Percentiles rank a stretch among this genome's conserved stretches.
Evolutionary conservation across 495 filamentous ascomycete genomes (phyloP).

Genomic region (Tuber indicum): DNA sequence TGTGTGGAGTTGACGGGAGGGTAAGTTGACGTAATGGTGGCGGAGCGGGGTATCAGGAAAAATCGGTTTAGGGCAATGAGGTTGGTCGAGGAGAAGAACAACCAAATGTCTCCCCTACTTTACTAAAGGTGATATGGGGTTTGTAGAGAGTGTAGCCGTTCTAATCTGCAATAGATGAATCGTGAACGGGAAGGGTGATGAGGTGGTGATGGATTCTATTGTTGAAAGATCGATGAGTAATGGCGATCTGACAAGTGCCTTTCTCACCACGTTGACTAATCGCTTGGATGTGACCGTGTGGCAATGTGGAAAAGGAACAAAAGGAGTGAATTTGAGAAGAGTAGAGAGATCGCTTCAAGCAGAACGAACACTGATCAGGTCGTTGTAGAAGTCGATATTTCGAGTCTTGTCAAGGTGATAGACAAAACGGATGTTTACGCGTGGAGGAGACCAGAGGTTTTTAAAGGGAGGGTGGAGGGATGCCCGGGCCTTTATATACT

Average conservation of each 20-base stretch:
- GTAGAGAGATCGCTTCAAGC: constrained; percentile 17
- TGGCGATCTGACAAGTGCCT: not conserved
- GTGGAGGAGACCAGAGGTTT: constrained; percentile 39
- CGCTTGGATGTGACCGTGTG: constrained; percentile 1
- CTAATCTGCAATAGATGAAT: not conserved
- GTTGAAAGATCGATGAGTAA: constrained; percentile 2
- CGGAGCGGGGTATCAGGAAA: constrained; percentile 14
- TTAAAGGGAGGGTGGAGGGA: constrained; percentile 40
- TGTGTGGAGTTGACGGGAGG: constrained; percentile 12
- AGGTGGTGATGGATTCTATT: not conserved
- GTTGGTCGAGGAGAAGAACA: constrained; percentile 71
- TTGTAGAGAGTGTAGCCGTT: constrained; percentile 3
- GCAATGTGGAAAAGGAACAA: not conserved
- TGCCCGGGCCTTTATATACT: constrained; percentile 36
- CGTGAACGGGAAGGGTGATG: not conserved
- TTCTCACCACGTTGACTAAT: constrained; percentile 1
- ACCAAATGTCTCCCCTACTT: constrained; percentile 90
- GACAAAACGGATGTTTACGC: constrained; percentile 39
- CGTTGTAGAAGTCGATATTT: constrained; percentile 15
- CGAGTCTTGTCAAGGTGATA: constrained; percentile 11
- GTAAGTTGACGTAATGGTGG: constrained; percentile 27
- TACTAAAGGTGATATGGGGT: not conserved
- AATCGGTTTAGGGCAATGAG: constrained; percentile 10
- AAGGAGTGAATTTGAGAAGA: constrained; percentile 4
- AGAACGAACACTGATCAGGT: constrained; percentile 33